Conservation (phyloP, 2,329 filamentous ascomycete species). For the Bipolaris victoriae region DNA sequence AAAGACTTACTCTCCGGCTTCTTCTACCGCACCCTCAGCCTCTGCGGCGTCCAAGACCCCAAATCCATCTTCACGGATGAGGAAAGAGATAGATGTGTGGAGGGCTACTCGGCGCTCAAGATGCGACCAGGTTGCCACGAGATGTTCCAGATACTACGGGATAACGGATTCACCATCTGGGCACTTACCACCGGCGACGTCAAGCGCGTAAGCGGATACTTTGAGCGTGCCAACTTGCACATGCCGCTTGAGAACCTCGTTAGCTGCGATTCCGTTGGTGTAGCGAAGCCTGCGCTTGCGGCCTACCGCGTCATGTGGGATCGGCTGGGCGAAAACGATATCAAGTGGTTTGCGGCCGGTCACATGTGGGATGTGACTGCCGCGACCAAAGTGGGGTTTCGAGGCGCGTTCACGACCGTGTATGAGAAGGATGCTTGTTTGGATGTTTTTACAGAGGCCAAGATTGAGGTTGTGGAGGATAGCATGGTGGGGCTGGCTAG, state of each 20-base stretch:
- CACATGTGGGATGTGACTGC: conserved; percentile 66
- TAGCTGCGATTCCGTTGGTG: conserved; percentile 56
- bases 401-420: conserved; percentile 19
- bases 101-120: conserved; percentile 14
- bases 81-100: conserved; percentile 17
- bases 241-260: conserved; percentile 61
- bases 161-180: conserved; percentile 20
- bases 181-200: conserved; percentile 18
- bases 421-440: conserved; percentile 18
- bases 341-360: conserved; percentile 64
- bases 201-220: conserved; percentile 57
- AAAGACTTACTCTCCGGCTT: conserved; percentile 14
- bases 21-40: conserved; percentile 19
- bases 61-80: conserved; percentile 8
- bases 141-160: conserved; percentile 14
- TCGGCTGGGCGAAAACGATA: conserved; percentile 49
- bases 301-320: conserved; percentile 56
- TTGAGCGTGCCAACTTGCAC: conserved; percentile 55
- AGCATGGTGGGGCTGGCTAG: conserved; percentile 15
- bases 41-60: conserved; percentile 14
- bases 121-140: conserved; percentile 10
- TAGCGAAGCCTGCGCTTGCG: conserved; percentile 58
- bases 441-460: conserved; percentile 15
- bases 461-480: conserved; percentile 15
- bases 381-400: conserved; percentile 56